Percentiles rank a stretch among this genome's conserved stretches.
Conservation (phyloP, 2,329 filamentous ascomycete species). For the Alternaria alternata region DNA sequence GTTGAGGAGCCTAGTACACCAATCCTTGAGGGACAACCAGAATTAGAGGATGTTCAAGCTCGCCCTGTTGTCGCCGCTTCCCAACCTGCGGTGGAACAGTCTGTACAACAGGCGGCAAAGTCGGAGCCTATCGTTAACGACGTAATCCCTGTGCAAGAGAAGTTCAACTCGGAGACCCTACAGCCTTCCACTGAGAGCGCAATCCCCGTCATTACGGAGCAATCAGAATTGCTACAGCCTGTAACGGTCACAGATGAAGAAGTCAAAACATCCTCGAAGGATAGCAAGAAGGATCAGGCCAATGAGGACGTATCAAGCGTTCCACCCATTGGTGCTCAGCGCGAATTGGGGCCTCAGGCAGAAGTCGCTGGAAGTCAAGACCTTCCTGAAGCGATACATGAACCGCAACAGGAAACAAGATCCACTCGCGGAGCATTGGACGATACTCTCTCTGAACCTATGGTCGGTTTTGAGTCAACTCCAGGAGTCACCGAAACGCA, state of each 20-base stretch:
- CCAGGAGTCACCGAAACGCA: not conserved
- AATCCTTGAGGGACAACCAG: slow-evolving; percentile 13
- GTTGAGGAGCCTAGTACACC: slow-evolving; percentile 26
- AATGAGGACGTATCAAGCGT: slow-evolving; percentile 8
- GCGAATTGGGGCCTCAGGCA: not conserved
- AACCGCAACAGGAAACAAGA: not conserved
- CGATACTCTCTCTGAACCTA: not conserved
- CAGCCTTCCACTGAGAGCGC: not conserved
- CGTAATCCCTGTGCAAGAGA: slow-evolving; percentile 3
- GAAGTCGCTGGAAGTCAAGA: not conserved
- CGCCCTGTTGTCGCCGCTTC: not conserved
- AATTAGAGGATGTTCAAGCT: slow-evolving; percentile 2
- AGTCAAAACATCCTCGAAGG: slow-evolving; percentile 47
- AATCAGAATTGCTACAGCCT: slow-evolving; percentile 7
- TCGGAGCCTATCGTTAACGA: not conserved
- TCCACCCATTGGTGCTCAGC: not conserved
- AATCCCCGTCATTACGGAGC: not conserved
- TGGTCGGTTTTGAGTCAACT: not conserved
- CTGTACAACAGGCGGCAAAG: not conserved
- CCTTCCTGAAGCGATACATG: not conserved
- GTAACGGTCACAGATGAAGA: slow-evolving; percentile 3
- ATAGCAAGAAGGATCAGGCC: slow-evolving; percentile 43
- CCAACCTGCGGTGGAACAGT: slow-evolving; percentile 4
- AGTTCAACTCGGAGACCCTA: not conserved
- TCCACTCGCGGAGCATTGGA: not conserved